Base-by-base conservation (phyloP, 208 protist genomes). In the Vickermania ingenoplastis region DNA sequence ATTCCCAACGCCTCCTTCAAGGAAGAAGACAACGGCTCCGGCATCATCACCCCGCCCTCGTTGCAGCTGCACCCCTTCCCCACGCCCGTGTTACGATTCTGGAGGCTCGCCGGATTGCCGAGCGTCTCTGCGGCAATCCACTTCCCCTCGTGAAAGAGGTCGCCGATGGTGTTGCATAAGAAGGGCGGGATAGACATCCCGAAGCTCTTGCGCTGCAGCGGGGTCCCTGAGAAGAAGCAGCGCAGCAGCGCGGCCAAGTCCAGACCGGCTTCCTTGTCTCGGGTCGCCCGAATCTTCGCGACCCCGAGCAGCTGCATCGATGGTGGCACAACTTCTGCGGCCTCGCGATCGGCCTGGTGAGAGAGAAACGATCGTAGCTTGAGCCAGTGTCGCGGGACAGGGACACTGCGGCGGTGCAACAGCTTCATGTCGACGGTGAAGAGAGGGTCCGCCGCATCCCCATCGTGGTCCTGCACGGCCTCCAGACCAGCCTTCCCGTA, bases 161-260 rank as follows among this genome's bases (percentile, higher is more conserved):
- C 98, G 13, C 98, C 98, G 11, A 45, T 17, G 11, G 7, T 45
- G 36, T 7, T 17, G 36, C 17, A n/a, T 17, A 45, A 17, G 65
- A 92, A 89, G 3, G 59, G 45, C 3, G 80, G 93, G 13, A 99
- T 56, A 0, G 71, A 76, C 3, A 97, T 96, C 65, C 96, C 21
- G 63, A 90, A 94, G 21, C 41, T 60, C 53, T 81, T 79, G 29
- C 71, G 75, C 61, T 75, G 68, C 58, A 94, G 97, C 25, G 97
- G 99, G 36, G 99, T 98, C 59, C 97, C 95, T 1, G 92, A 89
- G 73, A 99, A 98, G 75, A 99, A 97, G 98, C 63, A 98, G 81
- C 79, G 99, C 83, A 87, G 91, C 75, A 77, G 99, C 60, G 69
- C 98, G 69, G 81, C 75, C 70, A 82, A 98, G 97, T 91, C 82